These are phyloP conservation scores for Cryptosporidium tyzzeri DNA, from an alignment of 169 alveolate genomes.

Conservation along the genomic window DNA sequence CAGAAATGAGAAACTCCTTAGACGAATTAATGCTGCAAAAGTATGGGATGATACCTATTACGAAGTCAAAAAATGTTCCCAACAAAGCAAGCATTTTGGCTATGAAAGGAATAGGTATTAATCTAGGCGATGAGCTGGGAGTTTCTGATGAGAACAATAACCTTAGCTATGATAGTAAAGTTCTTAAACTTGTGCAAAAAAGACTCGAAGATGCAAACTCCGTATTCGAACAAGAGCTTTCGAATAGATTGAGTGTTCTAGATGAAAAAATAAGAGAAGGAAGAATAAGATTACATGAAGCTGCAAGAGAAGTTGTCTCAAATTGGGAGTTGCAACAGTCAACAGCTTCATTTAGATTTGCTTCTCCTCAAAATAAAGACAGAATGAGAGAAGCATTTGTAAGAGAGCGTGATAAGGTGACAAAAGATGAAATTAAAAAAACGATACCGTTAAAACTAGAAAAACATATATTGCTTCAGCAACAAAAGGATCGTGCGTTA, in stretches of 20 bases:
- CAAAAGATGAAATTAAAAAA: constrained; percentile 54
- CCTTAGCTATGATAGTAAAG: constrained; percentile 61
- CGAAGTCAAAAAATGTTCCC: constrained; percentile 17
- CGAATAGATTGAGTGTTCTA: constrained; percentile 39
- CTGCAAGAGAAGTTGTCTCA: constrained; percentile 72
- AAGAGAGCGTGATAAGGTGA: constrained; percentile 54
- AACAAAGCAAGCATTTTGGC: not conserved
- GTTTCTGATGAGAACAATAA: not conserved
- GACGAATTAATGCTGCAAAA: constrained; percentile 36
- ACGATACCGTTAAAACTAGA: constrained; percentile 53
- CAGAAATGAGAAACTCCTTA: constrained; percentile 48
- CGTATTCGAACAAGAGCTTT: constrained; percentile 58
- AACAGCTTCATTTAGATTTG: constrained; percentile 73
- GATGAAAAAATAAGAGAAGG: constrained; percentile 71
- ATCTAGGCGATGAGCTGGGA: not conserved
- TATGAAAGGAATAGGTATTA: constrained; percentile 40
- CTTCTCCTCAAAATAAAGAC: constrained; percentile 75
- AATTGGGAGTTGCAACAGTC: constrained; percentile 70
- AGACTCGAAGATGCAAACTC: constrained; percentile 70
- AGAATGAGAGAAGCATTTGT: constrained; percentile 73
- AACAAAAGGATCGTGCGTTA: constrained; percentile 69
- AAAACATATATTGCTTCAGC: constrained; percentile 64
- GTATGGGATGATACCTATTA: constrained; percentile 46
- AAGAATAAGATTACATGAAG: constrained; percentile 50
- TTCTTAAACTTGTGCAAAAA: constrained; percentile 50